Conservation (phyloP, 352 stramenopile genomes). For the Poterioochromonas sp. region DNA sequence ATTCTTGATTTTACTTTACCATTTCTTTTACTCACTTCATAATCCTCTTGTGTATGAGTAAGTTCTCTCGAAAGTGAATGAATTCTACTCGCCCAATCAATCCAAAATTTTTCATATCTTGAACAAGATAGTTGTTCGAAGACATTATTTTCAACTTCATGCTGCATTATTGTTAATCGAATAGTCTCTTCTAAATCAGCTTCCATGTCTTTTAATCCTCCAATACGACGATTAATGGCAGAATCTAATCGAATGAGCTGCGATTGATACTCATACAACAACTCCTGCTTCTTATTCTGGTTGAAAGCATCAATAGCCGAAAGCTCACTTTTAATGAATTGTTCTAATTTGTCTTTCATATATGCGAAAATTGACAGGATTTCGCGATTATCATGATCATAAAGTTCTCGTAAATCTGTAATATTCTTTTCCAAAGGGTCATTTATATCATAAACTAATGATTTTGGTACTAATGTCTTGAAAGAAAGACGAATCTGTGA, state of each 20-base stretch:
- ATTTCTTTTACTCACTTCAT: neutral
- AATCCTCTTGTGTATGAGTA: neutral
- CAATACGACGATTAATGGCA: constrained; percentile 15
- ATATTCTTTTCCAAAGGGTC: neutral
- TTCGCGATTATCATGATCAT: neutral
- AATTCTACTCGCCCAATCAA: constrained; percentile 15
- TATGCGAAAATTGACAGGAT: neutral
- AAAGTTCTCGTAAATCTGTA: neutral
- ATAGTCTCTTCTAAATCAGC: constrained; percentile 12
- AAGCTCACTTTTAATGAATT: neutral
- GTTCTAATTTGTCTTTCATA: neutral
- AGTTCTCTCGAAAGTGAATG: neutral
- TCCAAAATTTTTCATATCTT: constrained; percentile 12
- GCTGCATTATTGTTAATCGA: constrained; percentile 12
- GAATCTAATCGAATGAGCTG: neutral
- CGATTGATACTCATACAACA: neutral
- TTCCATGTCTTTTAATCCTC: constrained; percentile 25
- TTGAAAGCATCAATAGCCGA: neutral
- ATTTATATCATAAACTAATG: neutral
- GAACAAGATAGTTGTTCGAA: constrained; percentile 28
- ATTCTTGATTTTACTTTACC: neutral
- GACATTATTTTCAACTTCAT: constrained; percentile 18
- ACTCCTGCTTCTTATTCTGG: neutral
- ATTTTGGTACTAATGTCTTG: neutral
- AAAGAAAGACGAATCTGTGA: neutral